Conservation (phyloP, 805 yeast genomes). For the Sugiyamaella lignohabitans region DNA sequence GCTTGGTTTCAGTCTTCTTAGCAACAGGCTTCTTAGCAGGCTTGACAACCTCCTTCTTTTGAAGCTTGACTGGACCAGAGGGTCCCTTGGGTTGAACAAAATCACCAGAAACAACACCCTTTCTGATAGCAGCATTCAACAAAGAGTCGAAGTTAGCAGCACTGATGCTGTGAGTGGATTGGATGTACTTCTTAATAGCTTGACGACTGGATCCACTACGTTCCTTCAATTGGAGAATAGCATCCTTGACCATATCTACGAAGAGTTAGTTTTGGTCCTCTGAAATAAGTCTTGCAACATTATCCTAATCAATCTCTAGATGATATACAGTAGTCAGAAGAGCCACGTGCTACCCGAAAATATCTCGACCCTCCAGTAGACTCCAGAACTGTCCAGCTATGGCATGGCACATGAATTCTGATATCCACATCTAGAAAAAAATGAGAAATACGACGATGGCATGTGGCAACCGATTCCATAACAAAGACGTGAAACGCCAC, state of each 20-base stretch:
- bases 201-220: constrained; percentile 78
- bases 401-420: too few species aligned
- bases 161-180: constrained; percentile 51
- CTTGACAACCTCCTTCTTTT: constrained; percentile 38
- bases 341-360: background rate
- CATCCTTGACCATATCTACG: constrained; percentile 58
- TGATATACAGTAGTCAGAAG: background rate
- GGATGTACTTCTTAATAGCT: constrained; percentile 78
- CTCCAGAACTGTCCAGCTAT: too few species aligned
- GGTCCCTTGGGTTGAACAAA: constrained; percentile 86
- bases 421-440: too few species aligned
- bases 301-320: constrained; percentile 1
- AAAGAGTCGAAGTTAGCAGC: constrained; percentile 65
- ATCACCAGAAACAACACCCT: constrained; percentile 71
- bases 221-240: constrained; percentile 63
- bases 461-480: too few species aligned
- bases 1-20: constrained; percentile 21
- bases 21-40: constrained; percentile 20
- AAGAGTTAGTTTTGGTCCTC: background rate
- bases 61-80: constrained; percentile 73
- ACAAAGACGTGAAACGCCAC: too few species aligned
- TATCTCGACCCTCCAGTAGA: too few species aligned
- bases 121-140: constrained; percentile 70
- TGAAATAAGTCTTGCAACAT: constrained; percentile 3
- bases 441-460: too few species aligned